Evolutionary conservation across 495 filamentous ascomycete genomes (phyloP).

Genomic region (Baudoinia panamericana): DNA sequence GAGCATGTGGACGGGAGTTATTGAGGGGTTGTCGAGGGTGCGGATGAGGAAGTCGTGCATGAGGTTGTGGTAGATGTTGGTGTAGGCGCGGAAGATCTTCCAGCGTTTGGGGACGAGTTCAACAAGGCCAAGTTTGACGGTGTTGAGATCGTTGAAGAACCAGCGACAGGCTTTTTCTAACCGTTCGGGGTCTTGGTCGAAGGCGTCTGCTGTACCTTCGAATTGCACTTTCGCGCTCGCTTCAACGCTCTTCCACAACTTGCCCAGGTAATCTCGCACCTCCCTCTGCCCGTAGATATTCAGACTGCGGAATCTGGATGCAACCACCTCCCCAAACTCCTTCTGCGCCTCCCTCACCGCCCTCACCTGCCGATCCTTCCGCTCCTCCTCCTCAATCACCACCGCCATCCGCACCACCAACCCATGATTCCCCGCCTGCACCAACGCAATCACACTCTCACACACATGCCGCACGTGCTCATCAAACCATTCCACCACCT

Average conservation of each 20-base stretch:
- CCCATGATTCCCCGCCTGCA: conserved; percentile 70
- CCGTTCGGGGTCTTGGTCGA: conserved; percentile 66
- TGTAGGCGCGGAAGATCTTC: conserved; percentile 87
- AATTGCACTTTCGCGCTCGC: conserved; percentile 61
- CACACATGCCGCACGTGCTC: conserved; percentile 81
- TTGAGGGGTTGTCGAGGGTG: conserved; percentile 66
- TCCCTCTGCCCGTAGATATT: conserved; percentile 80
- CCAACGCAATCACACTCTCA: conserved; percentile 74
- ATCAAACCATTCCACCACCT: conserved; percentile 84
- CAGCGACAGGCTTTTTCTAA: conserved; percentile 78
- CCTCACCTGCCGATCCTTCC: conserved; percentile 78
- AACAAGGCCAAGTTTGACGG: conserved; percentile 80
- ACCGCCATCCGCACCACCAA: conserved; percentile 83
- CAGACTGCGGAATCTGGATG: conserved; percentile 84
- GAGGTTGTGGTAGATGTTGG: conserved; percentile 73
- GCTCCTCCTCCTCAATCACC: conserved; percentile 89
- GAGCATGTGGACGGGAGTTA: conserved; percentile 65
- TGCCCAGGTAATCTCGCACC: conserved; percentile 91
- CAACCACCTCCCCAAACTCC: conserved; percentile 89
- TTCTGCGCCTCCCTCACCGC: conserved; percentile 88
- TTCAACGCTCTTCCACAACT: conserved; percentile 71
- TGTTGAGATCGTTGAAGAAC: conserved; percentile 95
- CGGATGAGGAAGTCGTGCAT: conserved; percentile 88
- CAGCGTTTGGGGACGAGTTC: conserved; percentile 89
- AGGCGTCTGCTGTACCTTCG: conserved; percentile 55